Conservation (phyloP, 257 asterid genomes). For the Salvia miltiorrhiza region DNA sequence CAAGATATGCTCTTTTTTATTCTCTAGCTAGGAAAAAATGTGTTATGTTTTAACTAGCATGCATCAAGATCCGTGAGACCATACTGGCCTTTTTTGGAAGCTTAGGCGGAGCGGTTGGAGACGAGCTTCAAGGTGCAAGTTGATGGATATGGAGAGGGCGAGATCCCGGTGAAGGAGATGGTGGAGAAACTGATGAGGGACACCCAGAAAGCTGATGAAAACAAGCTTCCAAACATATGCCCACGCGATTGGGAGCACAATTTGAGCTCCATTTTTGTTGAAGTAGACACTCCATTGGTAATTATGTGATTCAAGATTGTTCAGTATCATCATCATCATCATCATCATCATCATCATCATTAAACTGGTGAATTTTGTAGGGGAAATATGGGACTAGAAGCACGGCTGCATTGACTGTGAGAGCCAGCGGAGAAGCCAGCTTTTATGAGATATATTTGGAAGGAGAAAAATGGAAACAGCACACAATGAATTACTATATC, state of each 20-base stretch:
- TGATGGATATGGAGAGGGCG: conserved; percentile 20
- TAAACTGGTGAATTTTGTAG: conserved; percentile 16
- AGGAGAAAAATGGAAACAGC: conserved; percentile 49
- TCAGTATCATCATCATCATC: too few relatives aligned
- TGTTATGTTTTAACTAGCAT: too few relatives aligned
- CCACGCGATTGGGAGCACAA: conserved; percentile 52
- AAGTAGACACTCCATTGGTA: conserved; percentile 70
- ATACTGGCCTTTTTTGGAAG: too few relatives aligned
- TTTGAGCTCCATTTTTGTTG: conserved; percentile 67
- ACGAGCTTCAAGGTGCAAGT: conserved; percentile 36
- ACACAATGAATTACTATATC: conserved; percentile 34
- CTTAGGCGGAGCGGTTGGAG: conserved; percentile 45
- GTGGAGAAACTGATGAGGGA: conserved; percentile 61
- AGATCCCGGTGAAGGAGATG: conserved; percentile 40
- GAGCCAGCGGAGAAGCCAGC: conserved; percentile 50
- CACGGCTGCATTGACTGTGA: conserved; percentile 51
- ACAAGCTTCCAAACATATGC: conserved; percentile 54
- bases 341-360: too few relatives aligned
- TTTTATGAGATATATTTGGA: conserved; percentile 58
- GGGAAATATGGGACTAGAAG: conserved; percentile 58
- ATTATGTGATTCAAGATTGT: background rate
- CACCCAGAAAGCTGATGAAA: conserved; percentile 43
- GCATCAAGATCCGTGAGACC: background rate
- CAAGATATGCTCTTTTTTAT: too few relatives aligned
- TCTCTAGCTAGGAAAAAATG: too few relatives aligned